Evolutionary conservation across 2,329 filamentous ascomycete genomes (phyloP).

Genomic region (Diaporthe sp.): DNA sequence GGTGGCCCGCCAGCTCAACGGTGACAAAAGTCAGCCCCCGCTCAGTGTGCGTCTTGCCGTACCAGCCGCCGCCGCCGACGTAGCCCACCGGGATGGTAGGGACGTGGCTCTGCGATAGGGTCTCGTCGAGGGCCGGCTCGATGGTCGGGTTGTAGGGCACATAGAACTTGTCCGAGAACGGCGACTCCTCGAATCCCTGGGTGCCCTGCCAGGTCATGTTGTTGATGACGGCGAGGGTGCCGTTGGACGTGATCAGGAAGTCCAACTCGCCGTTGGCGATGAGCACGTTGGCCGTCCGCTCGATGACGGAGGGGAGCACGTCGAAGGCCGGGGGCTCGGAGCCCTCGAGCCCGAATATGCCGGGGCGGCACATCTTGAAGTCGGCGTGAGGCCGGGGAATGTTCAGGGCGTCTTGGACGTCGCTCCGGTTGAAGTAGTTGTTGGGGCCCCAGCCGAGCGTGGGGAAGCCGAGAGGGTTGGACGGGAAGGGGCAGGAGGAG

Average conservation of each 20-base stretch:
- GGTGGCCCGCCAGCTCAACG: slow-evolving; percentile 35
- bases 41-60: slow-evolving; percentile 38
- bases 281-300: slow-evolving; percentile 38
- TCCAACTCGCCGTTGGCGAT: slow-evolving; percentile 50
- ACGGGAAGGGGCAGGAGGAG: slow-evolving; percentile 61
- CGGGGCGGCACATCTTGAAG: slow-evolving; percentile 32
- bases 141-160: slow-evolving; percentile 41
- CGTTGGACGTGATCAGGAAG: slow-evolving; percentile 73
- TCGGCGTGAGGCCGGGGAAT: background rate
- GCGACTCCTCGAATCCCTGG: slow-evolving; percentile 72
- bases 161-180: slow-evolving; percentile 46
- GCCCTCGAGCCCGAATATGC: background rate
- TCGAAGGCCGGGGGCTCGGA: slow-evolving; percentile 25
- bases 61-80: slow-evolving; percentile 36
- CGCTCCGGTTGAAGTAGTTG: slow-evolving; percentile 42
- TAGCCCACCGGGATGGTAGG: slow-evolving; percentile 31
- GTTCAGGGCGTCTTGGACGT: slow-evolving; percentile 41
- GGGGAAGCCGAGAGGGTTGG: slow-evolving; percentile 45
- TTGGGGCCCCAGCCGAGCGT: slow-evolving; percentile 36
- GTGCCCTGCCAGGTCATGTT: slow-evolving; percentile 80
- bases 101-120: background rate
- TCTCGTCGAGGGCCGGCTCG: background rate
- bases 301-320: slow-evolving; percentile 34
- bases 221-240: slow-evolving; percentile 74
- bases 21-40: slow-evolving; percentile 36